Evolutionary conservation across 352 stramenopile species (phyloP).

Genomic region (Elongisporangium undulatum): DNA sequence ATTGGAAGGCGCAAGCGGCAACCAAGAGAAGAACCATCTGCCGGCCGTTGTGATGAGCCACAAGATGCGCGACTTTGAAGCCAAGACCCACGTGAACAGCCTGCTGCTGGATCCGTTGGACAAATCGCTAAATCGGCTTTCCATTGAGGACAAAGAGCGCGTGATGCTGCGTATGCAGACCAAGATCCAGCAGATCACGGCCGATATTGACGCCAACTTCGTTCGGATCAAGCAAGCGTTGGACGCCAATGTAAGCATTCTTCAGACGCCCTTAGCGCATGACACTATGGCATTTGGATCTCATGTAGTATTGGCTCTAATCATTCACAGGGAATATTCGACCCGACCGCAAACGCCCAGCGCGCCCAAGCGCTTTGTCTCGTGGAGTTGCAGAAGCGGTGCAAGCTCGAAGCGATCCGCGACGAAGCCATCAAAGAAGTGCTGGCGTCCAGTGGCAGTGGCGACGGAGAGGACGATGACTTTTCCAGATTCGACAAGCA

Average conservation of each 20-base stretch:
- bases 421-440: slow-evolving; percentile 61
- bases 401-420: slow-evolving; percentile 54
- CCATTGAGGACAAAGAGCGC: slow-evolving; percentile 62
- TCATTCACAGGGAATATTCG: slow-evolving; percentile 44
- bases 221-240: slow-evolving; percentile 39
- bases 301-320: not conserved
- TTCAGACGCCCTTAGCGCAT: not conserved
- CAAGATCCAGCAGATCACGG: slow-evolving; percentile 61
- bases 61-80: slow-evolving; percentile 81
- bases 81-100: slow-evolving; percentile 43
- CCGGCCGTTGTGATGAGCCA: slow-evolving; percentile 68
- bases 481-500: slow-evolving; percentile 1
- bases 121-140: slow-evolving; percentile 42
- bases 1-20: not conserved
- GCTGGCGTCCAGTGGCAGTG: slow-evolving; percentile 8
- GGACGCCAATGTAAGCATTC: slow-evolving; percentile 35
- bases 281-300: not conserved
- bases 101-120: slow-evolving; percentile 58
- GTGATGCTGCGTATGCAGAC: slow-evolving; percentile 71
- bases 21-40: slow-evolving; percentile 44
- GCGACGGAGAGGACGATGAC: not conserved
- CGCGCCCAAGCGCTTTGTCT: slow-evolving; percentile 64
- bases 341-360: slow-evolving; percentile 47
- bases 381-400: slow-evolving; percentile 61
- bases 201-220: slow-evolving; percentile 53